Base-by-base conservation (phyloP, 2,329 filamentous ascomycete species). In the Fusarium pseudonygamai region DNA sequence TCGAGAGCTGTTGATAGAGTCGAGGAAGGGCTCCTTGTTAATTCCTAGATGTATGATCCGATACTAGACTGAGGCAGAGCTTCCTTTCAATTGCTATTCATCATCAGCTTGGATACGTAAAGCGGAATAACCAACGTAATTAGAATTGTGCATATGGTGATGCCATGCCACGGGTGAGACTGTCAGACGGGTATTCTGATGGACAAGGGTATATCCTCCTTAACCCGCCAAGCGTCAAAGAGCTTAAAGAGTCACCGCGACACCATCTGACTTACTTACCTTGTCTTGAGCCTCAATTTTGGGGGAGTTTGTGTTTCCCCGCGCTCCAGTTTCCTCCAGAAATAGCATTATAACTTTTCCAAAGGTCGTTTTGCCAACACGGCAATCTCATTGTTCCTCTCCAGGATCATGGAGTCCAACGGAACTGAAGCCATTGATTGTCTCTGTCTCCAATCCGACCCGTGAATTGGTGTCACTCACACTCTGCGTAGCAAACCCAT, bases 221-320 rank as follows among this genome's bases (percentile, higher is more conserved):
- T 32, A 49, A 28, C 10, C 32, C 18, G 37, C 55, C 45, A 60
- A 62, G 45, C 56, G 46, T 45, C 46, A 36, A 40, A 63, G 52
- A 46, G 34, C 34, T 58, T 30, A 28, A 28, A 50, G 26, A 42
- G 53, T 37, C 42, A 58, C 32, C 22, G 43, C 20, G 40, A 52
- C 57, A n/a, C 56, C 40, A 37, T 58, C 32, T 36, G 24, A 37
- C 30, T 43, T 53, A 57, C 32, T 60, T 45, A 53, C 53, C 37
- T 43, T 59, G 43, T 67, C 47, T 67, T 64, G 59, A 73, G 71
- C 71, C 71, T 73, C 71, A 66, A 60, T 68, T 74, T 71, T 73
- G 50, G 59, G 71, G 71, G 71, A 60, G 37, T 60, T 16, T 39
- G 22, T 64, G 42, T 43, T 30, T 55, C 71, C 71, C 66, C 61